Conservation (phyloP, 371 early-diverging fungal genomes). For the Coemansia sp. region DNA sequence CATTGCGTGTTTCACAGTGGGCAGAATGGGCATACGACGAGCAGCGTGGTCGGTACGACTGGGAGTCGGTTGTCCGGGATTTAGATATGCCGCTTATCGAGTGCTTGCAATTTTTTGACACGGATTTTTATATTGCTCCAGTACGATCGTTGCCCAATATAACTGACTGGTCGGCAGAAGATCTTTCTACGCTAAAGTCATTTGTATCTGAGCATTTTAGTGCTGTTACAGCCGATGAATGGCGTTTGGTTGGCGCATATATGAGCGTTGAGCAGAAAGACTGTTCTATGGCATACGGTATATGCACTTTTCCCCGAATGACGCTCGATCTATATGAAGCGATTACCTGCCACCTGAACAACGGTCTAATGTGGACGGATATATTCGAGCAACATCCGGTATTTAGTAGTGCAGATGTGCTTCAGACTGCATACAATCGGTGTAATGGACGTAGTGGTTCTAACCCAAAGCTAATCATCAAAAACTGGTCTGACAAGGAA, state of each 20-base stretch:
- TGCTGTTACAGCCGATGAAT: neutral
- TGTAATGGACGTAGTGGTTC: no score
- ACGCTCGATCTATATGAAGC: neutral
- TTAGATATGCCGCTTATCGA: neutral
- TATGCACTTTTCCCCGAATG: neutral
- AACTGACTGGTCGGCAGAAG: slow-evolving; percentile 2
- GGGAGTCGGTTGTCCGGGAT: slow-evolving; percentile 7
- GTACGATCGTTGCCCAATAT: neutral
- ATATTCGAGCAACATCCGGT: neutral
- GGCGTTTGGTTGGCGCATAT: neutral
- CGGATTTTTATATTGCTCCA: neutral
- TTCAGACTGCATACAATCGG: no score
- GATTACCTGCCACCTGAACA: neutral
- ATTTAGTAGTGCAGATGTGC: no score
- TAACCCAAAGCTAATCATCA: no score
- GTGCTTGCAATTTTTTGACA: slow-evolving; percentile 5
- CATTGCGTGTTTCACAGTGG: neutral
- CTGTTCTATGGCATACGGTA: neutral
- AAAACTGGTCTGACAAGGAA: no score
- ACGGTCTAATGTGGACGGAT: slow-evolving; percentile 2
- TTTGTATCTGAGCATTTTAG: neutral
- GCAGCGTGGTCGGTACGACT: slow-evolving; percentile 2
- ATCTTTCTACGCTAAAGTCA: neutral
- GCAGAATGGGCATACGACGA: neutral
- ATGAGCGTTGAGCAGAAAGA: slow-evolving; percentile 9